phyloP scores from a whole-genome alignment of 2,329 filamentous ascomycete species.

The Cladosporium austrohemisphaericum region DNA sequence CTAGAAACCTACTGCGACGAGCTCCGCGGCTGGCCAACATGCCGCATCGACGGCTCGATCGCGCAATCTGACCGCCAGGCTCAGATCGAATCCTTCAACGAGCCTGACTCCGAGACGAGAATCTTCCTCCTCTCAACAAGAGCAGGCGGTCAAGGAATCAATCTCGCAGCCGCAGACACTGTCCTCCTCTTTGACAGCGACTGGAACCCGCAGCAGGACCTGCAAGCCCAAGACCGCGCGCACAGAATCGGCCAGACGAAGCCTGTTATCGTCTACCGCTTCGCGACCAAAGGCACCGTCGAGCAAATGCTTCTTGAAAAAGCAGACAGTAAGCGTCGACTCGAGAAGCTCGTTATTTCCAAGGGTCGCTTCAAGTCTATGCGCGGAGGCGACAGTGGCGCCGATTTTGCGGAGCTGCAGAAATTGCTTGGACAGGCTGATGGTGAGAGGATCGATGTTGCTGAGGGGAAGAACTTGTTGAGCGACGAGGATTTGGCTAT shows the following conservation, averaged over 20 bases:
- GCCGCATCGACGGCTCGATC: slow-evolving; percentile 87
- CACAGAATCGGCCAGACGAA: slow-evolving; percentile 91
- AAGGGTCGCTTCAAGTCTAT: slow-evolving; percentile 72
- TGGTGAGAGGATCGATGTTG: slow-evolving; percentile 58
- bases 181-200: slow-evolving; percentile 87
- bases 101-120: slow-evolving; percentile 42
- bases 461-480: slow-evolving; percentile 61
- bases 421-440: slow-evolving; percentile 58
- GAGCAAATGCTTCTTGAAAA: slow-evolving; percentile 83
- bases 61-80: slow-evolving; percentile 58
- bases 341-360: slow-evolving; percentile 93
- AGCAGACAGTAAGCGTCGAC: slow-evolving; percentile 83
- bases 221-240: slow-evolving; percentile 92
- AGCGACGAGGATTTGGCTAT: slow-evolving; percentile 72
- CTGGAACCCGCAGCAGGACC: slow-evolving; percentile 95
- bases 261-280: slow-evolving; percentile 87
- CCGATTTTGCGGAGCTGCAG: slow-evolving; percentile 48
- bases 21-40: slow-evolving; percentile 75
- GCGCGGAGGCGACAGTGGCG: slow-evolving; percentile 49
- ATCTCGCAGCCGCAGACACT: slow-evolving; percentile 84
- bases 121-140: slow-evolving; percentile 87
- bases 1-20: slow-evolving; percentile 78
- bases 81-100: slow-evolving; percentile 50
- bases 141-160: slow-evolving; percentile 93
- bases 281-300: slow-evolving; percentile 89